These are phyloP conservation scores for Syzygium malaccense DNA, from an alignment of 441 rosid genomes.

Conservation along the genomic window DNA sequence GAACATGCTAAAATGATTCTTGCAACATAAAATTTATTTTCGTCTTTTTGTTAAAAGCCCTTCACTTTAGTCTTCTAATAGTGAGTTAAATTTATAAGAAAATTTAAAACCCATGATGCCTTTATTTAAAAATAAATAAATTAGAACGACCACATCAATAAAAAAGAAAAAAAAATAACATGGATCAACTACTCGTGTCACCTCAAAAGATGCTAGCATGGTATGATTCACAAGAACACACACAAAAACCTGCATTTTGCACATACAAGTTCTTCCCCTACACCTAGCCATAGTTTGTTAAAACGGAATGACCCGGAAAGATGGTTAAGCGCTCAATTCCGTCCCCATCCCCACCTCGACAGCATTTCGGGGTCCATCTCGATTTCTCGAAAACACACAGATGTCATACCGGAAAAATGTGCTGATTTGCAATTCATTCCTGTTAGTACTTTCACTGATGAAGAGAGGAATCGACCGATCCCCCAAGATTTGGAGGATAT, in stretches of 20 bases:
- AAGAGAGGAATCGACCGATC: not conserved
- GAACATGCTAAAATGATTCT: not conserved
- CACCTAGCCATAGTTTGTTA: not conserved
- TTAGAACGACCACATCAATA: not conserved
- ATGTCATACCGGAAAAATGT: not conserved
- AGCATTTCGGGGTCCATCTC: not conserved
- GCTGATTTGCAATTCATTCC: not conserved
- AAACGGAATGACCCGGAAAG: not conserved
- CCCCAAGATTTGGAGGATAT: not conserved
- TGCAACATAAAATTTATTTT: not conserved
- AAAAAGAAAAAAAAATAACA: not conserved
- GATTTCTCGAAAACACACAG: not conserved
- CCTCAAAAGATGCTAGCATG: not conserved
- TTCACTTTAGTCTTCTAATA: not conserved
- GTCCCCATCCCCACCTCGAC: not conserved
- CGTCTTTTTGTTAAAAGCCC: fast-evolving
- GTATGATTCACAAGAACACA: not conserved
- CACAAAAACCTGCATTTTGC: not conserved
- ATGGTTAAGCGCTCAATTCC: not conserved
- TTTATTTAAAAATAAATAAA: not conserved
- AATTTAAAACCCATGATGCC: not conserved
- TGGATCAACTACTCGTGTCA: not conserved
- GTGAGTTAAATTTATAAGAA: not conserved
- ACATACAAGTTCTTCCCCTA: not conserved
- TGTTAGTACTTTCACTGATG: not conserved